phyloP scores from a whole-genome alignment of 306 rosid genomes.

The Fragaria ananassa region DNA sequence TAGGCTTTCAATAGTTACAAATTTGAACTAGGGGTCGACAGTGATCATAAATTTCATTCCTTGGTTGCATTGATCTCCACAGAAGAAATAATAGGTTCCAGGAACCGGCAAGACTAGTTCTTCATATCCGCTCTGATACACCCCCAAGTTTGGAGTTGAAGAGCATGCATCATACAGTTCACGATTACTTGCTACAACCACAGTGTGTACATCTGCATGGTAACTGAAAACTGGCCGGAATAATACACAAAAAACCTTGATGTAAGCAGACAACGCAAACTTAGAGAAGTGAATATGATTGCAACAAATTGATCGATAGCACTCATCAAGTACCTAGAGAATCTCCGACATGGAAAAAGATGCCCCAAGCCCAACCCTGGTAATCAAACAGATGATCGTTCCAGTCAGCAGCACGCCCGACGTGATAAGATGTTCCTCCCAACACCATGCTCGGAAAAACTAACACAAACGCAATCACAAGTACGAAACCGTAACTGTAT shows the following conservation, averaged over 20 bases:
- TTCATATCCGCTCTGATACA: neutral
- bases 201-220: neutral
- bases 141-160: neutral
- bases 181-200: neutral
- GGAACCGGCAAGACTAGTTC: neutral
- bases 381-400: constrained; percentile 2
- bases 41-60: neutral
- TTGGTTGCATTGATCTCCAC: neutral
- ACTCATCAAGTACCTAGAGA: neutral
- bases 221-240: neutral
- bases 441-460: neutral
- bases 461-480: neutral
- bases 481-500: neutral
- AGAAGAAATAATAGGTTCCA: neutral
- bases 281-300: too few relatives aligned
- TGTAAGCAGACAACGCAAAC: neutral
- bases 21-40: too few relatives aligned
- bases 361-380: neutral
- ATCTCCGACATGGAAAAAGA: neutral
- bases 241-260: neutral
- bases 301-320: neutral
- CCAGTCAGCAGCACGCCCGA: neutral
- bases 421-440: neutral
- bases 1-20: too few relatives aligned
- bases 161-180: neutral